Evolutionary conservation across 2,329 filamentous ascomycete genomes (phyloP), one percentile per base, ranked within the genome.

Genomic region (Setomelanomma holmii): DNA sequence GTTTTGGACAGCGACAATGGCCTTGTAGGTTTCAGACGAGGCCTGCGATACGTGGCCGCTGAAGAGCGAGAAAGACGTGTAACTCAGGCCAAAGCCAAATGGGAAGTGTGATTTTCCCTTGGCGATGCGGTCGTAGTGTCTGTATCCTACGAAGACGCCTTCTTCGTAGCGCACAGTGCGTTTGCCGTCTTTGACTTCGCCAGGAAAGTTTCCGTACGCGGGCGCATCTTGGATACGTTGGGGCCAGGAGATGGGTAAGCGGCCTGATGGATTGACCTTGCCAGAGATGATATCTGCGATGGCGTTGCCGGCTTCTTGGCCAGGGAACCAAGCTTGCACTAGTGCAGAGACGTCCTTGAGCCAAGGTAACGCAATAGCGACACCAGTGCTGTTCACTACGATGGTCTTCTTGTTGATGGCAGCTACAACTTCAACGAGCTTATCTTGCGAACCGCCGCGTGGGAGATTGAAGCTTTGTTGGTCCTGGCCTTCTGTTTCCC

Each of bases 361-460:
- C 89, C 87, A 91, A 16, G 87, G 87, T 81, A 89, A 86, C 1
- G 82, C 81, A 14, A 89, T 82, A 0, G 90, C 89, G 0, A 89
- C 91, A 30, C 90, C 90, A 0, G 88, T 90, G 64, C 93, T 90
- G 68, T 90, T 86, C 1, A 93, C 87, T 1, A 95, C 84, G 1
- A 86, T 84, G 1, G 88, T 87, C 49, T 87, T 87, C 3, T 86
- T 79, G 70, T 93, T 92, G 0, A 81, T 87, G 0, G 80, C 80
- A 4, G 86, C 79, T 0, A 93, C 84, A 1, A 85, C 83, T 11
- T 80, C 71, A 62, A 93, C 89, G 4, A 90, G 80, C 33, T 82
- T 80, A 66, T 90, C 86, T 62, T 87, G 84, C 1, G 66, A 68
- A 77, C 83, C 39, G 78, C 83, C 30, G 12, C 66, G 67, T 5